These are phyloP conservation scores for Coelastrella sp. DNA, from an alignment of 139 green algal species.

Conservation along the genomic window DNA sequence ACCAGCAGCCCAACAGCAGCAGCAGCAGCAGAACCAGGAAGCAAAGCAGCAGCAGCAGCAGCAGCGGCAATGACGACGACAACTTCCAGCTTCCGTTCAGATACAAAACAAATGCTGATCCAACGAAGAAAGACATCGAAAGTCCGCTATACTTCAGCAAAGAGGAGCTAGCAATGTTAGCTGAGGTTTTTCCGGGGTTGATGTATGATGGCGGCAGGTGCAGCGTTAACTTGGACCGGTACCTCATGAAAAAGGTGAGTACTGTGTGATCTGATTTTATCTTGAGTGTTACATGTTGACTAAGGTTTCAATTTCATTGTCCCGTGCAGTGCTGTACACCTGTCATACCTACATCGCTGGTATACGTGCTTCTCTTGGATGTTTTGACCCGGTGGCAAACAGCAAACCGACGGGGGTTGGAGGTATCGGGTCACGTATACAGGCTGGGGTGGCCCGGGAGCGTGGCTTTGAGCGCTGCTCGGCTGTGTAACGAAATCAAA, in stretches of 20 bases:
- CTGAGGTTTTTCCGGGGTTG: conserved; percentile 68
- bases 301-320: no score
- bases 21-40: neutral
- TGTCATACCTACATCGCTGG: no score
- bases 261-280: neutral
- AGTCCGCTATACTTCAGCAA: conserved; percentile 82
- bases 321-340: no score
- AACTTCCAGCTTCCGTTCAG: conserved; percentile 82
- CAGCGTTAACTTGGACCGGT: neutral
- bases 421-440: no score
- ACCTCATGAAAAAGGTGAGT: neutral
- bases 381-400: no score
- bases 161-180: conserved; percentile 38
- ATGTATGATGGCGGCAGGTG: conserved; percentile 81
- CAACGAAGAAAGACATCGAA: conserved; percentile 77
- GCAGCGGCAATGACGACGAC: conserved; percentile 42
- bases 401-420: no score
- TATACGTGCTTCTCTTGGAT: no score
- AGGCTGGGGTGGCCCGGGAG: no score
- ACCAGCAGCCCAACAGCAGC: neutral
- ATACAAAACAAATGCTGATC: conserved; percentile 80
- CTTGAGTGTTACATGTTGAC: no score
- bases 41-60: neutral
- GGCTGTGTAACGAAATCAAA: no score
- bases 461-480: no score